A percentile compares a stretch with the other conserved stretches of the same genome.
These are phyloP conservation scores for Acacia crassicarpa DNA, from an alignment of 306 rosid genomes.

Conservation along the genomic window DNA sequence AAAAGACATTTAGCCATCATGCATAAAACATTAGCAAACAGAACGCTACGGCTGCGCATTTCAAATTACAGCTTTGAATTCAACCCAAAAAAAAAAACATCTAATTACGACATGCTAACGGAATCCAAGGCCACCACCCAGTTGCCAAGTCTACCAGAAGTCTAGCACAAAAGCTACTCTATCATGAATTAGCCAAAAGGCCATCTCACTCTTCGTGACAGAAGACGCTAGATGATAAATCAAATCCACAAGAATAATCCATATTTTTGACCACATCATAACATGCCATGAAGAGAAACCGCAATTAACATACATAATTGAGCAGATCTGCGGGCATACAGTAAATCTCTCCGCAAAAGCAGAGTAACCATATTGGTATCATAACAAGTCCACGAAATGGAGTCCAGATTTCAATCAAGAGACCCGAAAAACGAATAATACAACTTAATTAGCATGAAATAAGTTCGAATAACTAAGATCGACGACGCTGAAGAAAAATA, in stretches of 20 bases:
- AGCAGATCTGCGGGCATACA: slow-evolving; percentile 32
- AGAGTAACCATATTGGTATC: not conserved
- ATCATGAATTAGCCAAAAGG: not conserved
- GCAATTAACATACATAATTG: not conserved
- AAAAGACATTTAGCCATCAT: not conserved
- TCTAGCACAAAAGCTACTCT: not conserved
- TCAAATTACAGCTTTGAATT: not conserved
- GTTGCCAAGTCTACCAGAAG: slow-evolving; percentile 1
- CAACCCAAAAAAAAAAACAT: not conserved
- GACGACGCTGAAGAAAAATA: not conserved
- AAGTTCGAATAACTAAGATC: not conserved
- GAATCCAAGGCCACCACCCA: not conserved
- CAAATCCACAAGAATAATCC: not conserved
- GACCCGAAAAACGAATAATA: not conserved
- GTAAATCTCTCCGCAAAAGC: not conserved
- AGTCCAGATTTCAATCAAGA: not conserved
- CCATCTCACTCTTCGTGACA: not conserved
- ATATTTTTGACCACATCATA: not conserved
- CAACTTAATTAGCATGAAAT: not conserved
- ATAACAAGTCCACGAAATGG: not conserved
- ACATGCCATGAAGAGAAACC: not conserved
- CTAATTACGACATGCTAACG: not conserved
- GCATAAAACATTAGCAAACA: not conserved
- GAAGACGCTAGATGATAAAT: not conserved
- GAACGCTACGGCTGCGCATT: not conserved